phyloP scores from a whole-genome alignment of 495 filamentous ascomycete genomes.

The Jackrogersella minutella region DNA sequence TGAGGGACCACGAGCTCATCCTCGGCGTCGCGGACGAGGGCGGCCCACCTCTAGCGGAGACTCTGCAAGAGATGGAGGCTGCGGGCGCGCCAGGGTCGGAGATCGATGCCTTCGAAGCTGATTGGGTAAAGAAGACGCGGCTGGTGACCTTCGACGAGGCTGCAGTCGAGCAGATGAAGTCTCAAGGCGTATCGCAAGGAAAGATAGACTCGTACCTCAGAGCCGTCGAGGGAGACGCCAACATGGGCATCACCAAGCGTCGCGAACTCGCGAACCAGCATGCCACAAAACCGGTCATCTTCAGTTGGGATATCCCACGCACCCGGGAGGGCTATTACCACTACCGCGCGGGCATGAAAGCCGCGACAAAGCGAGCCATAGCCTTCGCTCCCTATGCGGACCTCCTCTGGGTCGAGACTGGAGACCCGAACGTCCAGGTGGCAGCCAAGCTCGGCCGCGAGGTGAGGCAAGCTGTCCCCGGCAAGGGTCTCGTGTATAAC shows the following conservation, averaged over 20 bases:
- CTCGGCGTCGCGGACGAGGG: slow-evolving; percentile 79
- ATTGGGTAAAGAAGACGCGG: slow-evolving; percentile 87
- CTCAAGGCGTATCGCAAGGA: slow-evolving; percentile 64
- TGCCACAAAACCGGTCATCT: slow-evolving; percentile 71
- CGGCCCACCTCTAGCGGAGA: slow-evolving; percentile 81
- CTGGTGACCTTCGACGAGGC: slow-evolving; percentile 94
- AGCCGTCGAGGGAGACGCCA: slow-evolving; percentile 65
- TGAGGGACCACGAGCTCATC: slow-evolving; percentile 96
- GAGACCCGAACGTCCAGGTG: slow-evolving; percentile 80
- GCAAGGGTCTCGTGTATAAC: slow-evolving; percentile 96
- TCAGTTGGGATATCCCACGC: slow-evolving; percentile 90
- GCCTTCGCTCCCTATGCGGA: slow-evolving; percentile 93
- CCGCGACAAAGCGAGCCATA: slow-evolving; percentile 91
- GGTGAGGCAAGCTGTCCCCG: slow-evolving; percentile 69
- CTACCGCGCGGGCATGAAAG: slow-evolving; percentile 84
- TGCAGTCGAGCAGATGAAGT: slow-evolving; percentile 74
- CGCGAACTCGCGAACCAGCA: slow-evolving; percentile 72
- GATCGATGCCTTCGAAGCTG: slow-evolving; percentile 84
- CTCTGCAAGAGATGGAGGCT: slow-evolving; percentile 87
- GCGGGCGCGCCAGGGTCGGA: slow-evolving; percentile 77
- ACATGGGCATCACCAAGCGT: slow-evolving; percentile 79
- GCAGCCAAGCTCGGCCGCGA: slow-evolving; percentile 76
- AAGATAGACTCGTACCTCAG: slow-evolving; percentile 71
- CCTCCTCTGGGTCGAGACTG: slow-evolving; percentile 97
- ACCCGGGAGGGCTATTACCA: slow-evolving; percentile 97